Percentiles rank a stretch among this genome's conserved stretches.
Conservation (phyloP, 768 basidiomycete genomes). For the Kwoniella shandongensis region DNA sequence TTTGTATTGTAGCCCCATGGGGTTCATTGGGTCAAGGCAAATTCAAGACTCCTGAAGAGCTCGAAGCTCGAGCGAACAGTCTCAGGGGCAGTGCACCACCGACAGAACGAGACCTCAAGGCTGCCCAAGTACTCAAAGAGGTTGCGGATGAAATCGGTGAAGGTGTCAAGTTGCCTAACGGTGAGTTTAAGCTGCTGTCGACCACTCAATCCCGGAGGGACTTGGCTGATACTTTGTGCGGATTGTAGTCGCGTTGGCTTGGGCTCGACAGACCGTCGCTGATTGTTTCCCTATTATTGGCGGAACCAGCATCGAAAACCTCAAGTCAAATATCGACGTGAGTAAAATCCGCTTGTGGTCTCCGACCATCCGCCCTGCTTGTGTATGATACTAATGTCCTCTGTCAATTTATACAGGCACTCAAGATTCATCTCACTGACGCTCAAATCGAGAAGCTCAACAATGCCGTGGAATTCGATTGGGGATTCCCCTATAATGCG, state of each 20-base stretch:
- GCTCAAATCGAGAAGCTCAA: conserved; percentile 42
- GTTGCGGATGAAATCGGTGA: conserved; percentile 43
- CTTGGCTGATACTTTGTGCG: not conserved
- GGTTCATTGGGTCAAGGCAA: conserved; percentile 56
- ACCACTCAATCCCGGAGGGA: too few species aligned
- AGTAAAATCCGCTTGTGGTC: not conserved
- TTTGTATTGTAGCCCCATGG: conserved; percentile 53
- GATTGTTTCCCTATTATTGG: conserved; percentile 47
- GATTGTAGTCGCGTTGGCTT: conserved; percentile 43
- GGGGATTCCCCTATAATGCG: conserved; percentile 24
- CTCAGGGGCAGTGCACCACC: conserved; percentile 17
- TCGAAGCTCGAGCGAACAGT: conserved; percentile 25
- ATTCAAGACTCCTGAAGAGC: conserved; percentile 40
- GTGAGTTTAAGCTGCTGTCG: conserved; percentile 8
- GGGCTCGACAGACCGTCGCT: conserved; percentile 34
- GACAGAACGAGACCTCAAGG: conserved; percentile 20
- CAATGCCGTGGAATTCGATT: conserved; percentile 33
- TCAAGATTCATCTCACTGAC: conserved; percentile 35
- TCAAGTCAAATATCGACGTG: conserved; percentile 30
- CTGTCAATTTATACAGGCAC: conserved; percentile 9
- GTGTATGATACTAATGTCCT: not conserved
- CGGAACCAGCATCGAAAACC: conserved; percentile 39
- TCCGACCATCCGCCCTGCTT: not conserved
- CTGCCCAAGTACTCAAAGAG: conserved; percentile 33
- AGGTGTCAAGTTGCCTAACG: conserved; percentile 19